A percentile compares a stretch with the other conserved stretches of the same genome.
Evolutionary conservation across 2,329 filamentous ascomycete species (phyloP).

Genomic region (Diaporthe velutina): DNA sequence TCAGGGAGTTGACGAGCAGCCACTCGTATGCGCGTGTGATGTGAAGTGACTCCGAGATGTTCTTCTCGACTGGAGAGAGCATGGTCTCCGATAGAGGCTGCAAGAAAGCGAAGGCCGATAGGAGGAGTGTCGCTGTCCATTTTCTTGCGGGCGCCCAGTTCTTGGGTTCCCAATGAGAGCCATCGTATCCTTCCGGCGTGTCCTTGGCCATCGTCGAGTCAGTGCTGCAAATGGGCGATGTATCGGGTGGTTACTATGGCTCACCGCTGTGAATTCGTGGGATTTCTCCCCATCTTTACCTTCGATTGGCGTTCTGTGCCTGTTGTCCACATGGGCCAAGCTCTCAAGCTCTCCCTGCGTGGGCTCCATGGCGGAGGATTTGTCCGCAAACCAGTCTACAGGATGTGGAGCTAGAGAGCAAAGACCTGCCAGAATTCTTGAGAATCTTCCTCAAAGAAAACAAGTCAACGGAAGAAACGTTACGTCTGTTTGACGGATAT

Average conservation of each 20-base stretch:
- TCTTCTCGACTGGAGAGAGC: constrained; percentile 5
- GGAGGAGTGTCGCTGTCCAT: constrained; percentile 60
- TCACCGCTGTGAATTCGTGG: neutral
- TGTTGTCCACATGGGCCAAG: neutral
- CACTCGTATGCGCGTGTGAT: constrained; percentile 12
- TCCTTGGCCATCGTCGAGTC: neutral
- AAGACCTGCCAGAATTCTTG: neutral
- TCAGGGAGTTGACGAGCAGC: constrained; percentile 19
- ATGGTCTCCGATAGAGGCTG: constrained; percentile 65
- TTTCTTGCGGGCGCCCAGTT: constrained; percentile 60
- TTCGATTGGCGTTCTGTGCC: neutral
- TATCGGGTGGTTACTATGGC: too few relatives aligned
- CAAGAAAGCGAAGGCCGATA: constrained; percentile 65
- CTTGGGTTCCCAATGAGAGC: constrained; percentile 32
- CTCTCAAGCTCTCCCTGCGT: constrained; percentile 1
- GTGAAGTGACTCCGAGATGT: neutral
- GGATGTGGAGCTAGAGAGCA: neutral
- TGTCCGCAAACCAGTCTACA: neutral
- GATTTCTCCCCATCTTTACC: neutral
- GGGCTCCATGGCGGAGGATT: neutral
- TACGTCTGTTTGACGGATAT: neutral
- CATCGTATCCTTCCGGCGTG: too few relatives aligned
- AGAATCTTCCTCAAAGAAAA: neutral
- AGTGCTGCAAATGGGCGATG: neutral
- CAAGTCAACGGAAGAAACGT: neutral